Conservation (phyloP, 2,329 filamentous ascomycete genomes). For the Sporothrix globosa region DNA sequence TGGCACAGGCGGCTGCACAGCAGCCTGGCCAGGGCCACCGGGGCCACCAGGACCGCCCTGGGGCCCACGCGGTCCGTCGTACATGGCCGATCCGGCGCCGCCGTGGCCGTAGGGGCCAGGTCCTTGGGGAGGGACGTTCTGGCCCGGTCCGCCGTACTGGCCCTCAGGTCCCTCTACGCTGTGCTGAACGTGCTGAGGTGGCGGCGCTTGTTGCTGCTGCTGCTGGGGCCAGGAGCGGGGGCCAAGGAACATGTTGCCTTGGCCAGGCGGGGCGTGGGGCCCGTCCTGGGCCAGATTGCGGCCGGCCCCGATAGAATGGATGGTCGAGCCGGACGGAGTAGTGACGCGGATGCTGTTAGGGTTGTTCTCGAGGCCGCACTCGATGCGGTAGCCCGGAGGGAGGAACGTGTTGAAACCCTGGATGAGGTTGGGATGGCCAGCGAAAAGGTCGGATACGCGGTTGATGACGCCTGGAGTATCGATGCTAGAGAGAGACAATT, state of each 20-base stretch:
- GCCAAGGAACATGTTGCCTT: slow-evolving; percentile 52
- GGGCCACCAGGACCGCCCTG: slow-evolving; percentile 27
- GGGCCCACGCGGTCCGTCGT: slow-evolving; percentile 31
- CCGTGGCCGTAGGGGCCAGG: slow-evolving; percentile 40
- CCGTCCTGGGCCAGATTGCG: slow-evolving; percentile 54
- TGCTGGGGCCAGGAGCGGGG: slow-evolving; percentile 54
- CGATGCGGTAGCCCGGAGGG: slow-evolving; percentile 92
- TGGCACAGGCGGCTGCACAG: slow-evolving; percentile 49
- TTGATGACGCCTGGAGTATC: slow-evolving; percentile 98
- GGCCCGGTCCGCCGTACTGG: slow-evolving; percentile 62
- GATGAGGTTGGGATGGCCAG: slow-evolving; percentile 91
- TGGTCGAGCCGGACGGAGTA: slow-evolving; percentile 95
- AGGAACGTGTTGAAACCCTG: slow-evolving; percentile 99
- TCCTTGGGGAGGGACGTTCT: slow-evolving; percentile 50
- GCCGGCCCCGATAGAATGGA: slow-evolving; percentile 73
- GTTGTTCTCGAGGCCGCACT: slow-evolving; percentile 91
- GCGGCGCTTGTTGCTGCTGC: slow-evolving; percentile 57
- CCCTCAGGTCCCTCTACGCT: slow-evolving; percentile 66
- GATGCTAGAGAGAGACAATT: slow-evolving; percentile 58
- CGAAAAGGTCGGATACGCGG: slow-evolving; percentile 91
- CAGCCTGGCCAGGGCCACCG: slow-evolving; percentile 29
- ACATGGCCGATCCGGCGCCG: slow-evolving; percentile 26
- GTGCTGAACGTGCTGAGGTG: slow-evolving; percentile 61
- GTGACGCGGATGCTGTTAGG: slow-evolving; percentile 96
- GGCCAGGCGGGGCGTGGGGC: slow-evolving; percentile 44